Conservation (phyloP, 2,329 filamentous ascomycete species). For the Simplicillium aogashimaense region DNA sequence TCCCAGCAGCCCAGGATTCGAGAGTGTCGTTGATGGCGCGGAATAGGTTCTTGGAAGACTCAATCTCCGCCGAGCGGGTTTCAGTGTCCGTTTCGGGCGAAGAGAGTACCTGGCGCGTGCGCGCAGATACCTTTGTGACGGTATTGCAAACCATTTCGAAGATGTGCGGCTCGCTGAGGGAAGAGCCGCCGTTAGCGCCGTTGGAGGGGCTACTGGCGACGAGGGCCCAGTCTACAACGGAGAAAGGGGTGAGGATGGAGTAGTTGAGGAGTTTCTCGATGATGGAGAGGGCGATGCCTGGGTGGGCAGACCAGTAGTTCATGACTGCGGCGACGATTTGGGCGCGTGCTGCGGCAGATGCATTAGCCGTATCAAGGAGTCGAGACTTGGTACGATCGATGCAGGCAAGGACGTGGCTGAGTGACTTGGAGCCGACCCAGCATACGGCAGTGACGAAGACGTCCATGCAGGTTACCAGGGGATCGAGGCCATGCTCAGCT, state of each 20-base stretch:
- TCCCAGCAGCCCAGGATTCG: conserved; percentile 59
- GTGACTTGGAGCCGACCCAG: conserved; percentile 86
- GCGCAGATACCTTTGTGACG: conserved; percentile 79
- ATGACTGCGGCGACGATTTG: conserved; percentile 90
- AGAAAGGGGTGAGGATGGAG: conserved; percentile 77
- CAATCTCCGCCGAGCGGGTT: conserved; percentile 54
- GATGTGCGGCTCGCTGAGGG: conserved; percentile 64
- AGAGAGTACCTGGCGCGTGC: conserved; percentile 69
- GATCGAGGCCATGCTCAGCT: conserved; percentile 60
- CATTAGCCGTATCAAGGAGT: conserved; percentile 66
- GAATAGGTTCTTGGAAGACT: conserved; percentile 72
- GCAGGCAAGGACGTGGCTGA: conserved; percentile 90
- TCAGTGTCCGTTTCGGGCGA: conserved; percentile 46
- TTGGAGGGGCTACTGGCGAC: conserved; percentile 41
- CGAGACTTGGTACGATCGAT: conserved; percentile 92
- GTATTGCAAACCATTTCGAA: conserved; percentile 89
- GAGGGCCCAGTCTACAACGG: conserved; percentile 85
- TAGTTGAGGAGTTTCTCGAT: conserved; percentile 97
- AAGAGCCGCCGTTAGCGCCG: conserved; percentile 45
- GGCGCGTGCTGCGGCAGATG: conserved; percentile 64
- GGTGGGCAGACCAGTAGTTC: conserved; percentile 86
- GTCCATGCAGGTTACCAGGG: conserved; percentile 79
- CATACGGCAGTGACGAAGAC: conserved; percentile 91
- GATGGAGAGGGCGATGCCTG: conserved; percentile 84
- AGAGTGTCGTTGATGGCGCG: conserved; percentile 70